These are phyloP conservation scores for Spironucleus salmonicida DNA, from an alignment of 208 protist species.

Conservation along the genomic window DNA sequence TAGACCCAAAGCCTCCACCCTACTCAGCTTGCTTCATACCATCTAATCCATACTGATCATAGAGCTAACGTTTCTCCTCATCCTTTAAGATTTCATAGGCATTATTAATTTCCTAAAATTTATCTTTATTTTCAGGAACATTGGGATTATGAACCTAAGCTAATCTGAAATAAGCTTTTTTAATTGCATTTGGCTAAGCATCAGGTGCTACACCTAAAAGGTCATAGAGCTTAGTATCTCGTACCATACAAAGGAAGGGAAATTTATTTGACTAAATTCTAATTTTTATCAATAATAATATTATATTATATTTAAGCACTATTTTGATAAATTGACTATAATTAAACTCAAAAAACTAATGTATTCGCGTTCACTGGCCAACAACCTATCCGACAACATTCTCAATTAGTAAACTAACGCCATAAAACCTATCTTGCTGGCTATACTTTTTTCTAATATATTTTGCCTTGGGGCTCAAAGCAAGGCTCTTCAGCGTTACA, in stretches of 20 bases:
- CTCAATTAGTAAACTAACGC: slow-evolving; percentile 11
- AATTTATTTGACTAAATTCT: neutral
- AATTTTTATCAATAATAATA: no score
- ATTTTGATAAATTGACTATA: no score
- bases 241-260: neutral
- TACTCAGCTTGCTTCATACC: neutral
- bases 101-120: neutral
- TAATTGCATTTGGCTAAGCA: neutral
- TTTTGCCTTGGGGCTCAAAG: slow-evolving; percentile 6
- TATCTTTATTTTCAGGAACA: neutral
- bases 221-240: neutral
- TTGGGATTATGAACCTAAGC: neutral
- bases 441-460: slow-evolving; percentile 20
- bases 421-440: slow-evolving; percentile 25
- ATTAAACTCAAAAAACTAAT: no score
- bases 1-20: neutral
- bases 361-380: no score
- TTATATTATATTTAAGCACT: no score
- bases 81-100: neutral
- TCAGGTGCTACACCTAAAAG: neutral
- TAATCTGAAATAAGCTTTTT: neutral
- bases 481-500: neutral
- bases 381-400: slow-evolving; percentile 7
- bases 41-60: neutral
- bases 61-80: neutral